phyloP scores from a whole-genome alignment of 2,329 filamentous ascomycete species.

The Fusarium staphyleae region DNA sequence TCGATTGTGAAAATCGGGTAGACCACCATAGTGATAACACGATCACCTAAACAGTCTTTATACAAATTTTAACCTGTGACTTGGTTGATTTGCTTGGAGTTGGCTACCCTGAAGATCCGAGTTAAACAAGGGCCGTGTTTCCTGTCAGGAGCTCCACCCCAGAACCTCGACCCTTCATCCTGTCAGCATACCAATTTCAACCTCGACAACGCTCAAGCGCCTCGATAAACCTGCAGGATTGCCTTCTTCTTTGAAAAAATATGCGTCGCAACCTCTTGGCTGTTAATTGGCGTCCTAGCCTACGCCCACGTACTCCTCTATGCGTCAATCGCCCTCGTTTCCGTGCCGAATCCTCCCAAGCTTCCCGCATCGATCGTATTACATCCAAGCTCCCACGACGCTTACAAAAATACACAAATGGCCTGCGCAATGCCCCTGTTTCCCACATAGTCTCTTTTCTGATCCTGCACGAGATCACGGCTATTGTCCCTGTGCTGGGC shows the following conservation, averaged over 20 bases:
- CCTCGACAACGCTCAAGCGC: neutral
- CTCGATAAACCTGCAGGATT: neutral
- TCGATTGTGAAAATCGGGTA: no score
- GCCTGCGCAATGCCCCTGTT: constrained; percentile 77
- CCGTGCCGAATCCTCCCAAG: constrained; percentile 42
- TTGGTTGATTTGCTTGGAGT: neutral
- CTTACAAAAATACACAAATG: constrained; percentile 72
- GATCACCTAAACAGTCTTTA: no score
- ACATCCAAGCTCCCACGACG: constrained; percentile 67
- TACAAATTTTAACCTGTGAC: no score
- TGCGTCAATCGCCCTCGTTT: constrained; percentile 9
- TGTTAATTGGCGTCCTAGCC: constrained; percentile 33
- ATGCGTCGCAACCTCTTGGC: constrained; percentile 40
- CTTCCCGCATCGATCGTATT: constrained; percentile 54
- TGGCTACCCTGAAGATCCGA: constrained; percentile 20
- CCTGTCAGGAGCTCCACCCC: constrained; percentile 27
- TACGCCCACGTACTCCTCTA: constrained; percentile 18
- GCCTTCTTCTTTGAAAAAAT: neutral
- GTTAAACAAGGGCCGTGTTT: neutral
- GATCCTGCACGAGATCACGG: constrained; percentile 90
- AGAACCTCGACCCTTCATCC: constrained; percentile 1
- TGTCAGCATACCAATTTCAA: neutral
- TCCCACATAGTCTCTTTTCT: constrained; percentile 88
- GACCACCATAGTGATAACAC: no score
- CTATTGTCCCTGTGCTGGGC: constrained; percentile 78